phyloP scores from a whole-genome alignment of 2,329 filamentous ascomycete genomes.

The Fusarium albosuccineum region DNA sequence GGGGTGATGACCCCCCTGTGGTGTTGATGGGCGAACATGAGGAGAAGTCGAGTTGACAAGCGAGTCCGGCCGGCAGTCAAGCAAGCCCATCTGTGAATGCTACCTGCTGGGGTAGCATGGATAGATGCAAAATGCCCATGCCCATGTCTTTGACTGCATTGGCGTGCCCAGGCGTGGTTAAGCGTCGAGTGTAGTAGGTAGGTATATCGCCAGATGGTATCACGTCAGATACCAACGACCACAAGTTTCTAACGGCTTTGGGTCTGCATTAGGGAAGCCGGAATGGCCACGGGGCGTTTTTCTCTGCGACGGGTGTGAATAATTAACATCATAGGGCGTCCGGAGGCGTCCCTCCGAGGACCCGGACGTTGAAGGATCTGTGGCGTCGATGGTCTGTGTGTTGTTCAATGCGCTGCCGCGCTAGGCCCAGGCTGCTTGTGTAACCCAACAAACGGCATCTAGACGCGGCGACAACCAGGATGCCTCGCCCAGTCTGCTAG shows the following conservation, averaged over 20 bases:
- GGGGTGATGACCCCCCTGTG: constrained; percentile 12
- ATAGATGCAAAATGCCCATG: constrained; percentile 7
- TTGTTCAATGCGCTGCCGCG: constrained; percentile 11
- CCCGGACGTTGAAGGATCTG: constrained; percentile 8
- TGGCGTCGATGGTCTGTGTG: constrained; percentile 20
- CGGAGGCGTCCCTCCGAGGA: constrained; percentile 8
- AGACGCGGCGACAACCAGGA: constrained; percentile 11
- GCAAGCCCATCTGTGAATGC: constrained; percentile 16
- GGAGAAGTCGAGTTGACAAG: constrained; percentile 33
- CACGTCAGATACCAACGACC: constrained; percentile 7
- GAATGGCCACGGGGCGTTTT: neutral
- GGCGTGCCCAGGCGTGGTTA: neutral
- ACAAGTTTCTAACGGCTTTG: neutral
- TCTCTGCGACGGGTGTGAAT: neutral
- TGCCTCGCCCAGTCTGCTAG: constrained; percentile 4
- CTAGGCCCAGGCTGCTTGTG: constrained; percentile 15
- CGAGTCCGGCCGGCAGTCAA: constrained; percentile 34
- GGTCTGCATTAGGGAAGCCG: neutral
- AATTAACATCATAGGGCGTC: neutral
- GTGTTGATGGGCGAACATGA: constrained; percentile 34
- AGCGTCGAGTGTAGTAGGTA: neutral
- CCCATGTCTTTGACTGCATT: neutral
- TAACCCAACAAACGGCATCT: constrained; percentile 15
- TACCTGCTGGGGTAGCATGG: constrained; percentile 35
- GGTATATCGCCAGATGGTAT: neutral